Conservation (phyloP, 2,329 filamentous ascomycete genomes). For the Xylaria multiplex region DNA sequence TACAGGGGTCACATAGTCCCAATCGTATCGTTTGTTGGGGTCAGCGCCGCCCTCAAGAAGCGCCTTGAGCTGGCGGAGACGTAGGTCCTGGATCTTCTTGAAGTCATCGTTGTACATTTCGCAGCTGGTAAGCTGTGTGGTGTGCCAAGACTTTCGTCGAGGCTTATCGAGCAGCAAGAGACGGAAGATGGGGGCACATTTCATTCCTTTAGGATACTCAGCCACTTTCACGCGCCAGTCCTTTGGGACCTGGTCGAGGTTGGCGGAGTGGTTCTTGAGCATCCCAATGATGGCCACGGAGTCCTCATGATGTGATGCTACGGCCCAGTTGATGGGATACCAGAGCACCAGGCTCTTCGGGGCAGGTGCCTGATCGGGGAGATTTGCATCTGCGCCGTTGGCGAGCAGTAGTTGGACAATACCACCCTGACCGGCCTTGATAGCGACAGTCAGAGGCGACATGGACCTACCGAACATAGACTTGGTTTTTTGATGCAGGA, state of each 20-base stretch:
- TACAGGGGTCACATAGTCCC: constrained; percentile 5
- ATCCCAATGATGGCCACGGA: constrained; percentile 25
- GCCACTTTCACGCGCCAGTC: too few relatives aligned
- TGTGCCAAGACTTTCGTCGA: background rate
- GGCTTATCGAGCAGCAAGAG: constrained; percentile 28
- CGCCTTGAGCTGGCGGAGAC: constrained; percentile 23
- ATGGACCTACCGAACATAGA: background rate
- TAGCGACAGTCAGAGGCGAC: constrained; percentile 24
- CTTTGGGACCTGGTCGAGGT: constrained; percentile 20
- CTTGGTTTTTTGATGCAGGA: background rate
- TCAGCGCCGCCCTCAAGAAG: constrained; percentile 28
- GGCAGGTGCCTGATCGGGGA: background rate
- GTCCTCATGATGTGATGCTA: background rate
- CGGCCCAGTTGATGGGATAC: constrained; percentile 34
- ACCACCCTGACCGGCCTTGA: background rate
- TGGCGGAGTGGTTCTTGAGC: constrained; percentile 16
- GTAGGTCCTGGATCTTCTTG: background rate
- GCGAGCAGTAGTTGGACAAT: constrained; percentile 25
- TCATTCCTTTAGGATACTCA: background rate
- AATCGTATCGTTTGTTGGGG: background rate
- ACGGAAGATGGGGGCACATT: constrained; percentile 28
- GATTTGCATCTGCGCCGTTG: constrained; percentile 26
- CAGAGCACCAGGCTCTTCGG: background rate
- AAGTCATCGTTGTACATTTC: constrained; percentile 24
- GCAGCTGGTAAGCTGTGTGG: background rate